Percentiles rank a stretch among this genome's conserved stretches.
phyloP scores from a whole-genome alignment of 1,284 basidiomycete species.

The Ceratobasidium sp. region DNA sequence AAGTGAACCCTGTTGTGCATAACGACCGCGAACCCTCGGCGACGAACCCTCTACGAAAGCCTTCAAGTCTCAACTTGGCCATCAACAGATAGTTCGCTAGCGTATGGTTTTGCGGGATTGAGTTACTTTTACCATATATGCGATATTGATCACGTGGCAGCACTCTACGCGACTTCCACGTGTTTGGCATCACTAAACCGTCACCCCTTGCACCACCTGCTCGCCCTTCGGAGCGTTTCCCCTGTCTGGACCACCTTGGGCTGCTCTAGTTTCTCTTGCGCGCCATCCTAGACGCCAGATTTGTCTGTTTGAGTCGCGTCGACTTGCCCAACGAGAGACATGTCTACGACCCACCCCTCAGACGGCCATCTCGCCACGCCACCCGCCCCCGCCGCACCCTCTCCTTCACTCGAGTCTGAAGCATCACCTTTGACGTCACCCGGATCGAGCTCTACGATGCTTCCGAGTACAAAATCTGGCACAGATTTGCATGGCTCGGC shows the following conservation, averaged over 20 bases:
- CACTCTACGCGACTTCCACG: slow-evolving; percentile 39
- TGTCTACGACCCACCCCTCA: slow-evolving; percentile 16
- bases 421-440: slow-evolving; percentile 38
- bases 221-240: not conserved
- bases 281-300: not conserved
- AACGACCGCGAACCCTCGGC: not conserved
- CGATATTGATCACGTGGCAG: slow-evolving; percentile 39
- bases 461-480: slow-evolving; percentile 9
- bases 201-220: not conserved
- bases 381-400: slow-evolving; percentile 9
- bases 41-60: slow-evolving; percentile 4
- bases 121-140: slow-evolving; percentile 8
- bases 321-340: slow-evolving; percentile 1
- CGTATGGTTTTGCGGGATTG: not conserved
- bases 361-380: slow-evolving; percentile 33
- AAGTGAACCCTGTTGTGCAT: slow-evolving; percentile 28
- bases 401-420: slow-evolving; percentile 22
- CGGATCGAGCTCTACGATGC: slow-evolving; percentile 1
- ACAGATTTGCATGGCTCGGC: slow-evolving; percentile 15
- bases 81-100: not conserved
- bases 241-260: slow-evolving; percentile 1
- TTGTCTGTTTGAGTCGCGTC: slow-evolving; percentile 6
- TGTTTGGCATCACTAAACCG: slow-evolving; percentile 34
- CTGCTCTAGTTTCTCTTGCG: not conserved
- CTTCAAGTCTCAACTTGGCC: not conserved